Evolutionary conservation across 192 early-diverging fungal genomes (phyloP), one percentile per base, ranked within the genome.

Genomic region (Podila verticillata): DNA sequence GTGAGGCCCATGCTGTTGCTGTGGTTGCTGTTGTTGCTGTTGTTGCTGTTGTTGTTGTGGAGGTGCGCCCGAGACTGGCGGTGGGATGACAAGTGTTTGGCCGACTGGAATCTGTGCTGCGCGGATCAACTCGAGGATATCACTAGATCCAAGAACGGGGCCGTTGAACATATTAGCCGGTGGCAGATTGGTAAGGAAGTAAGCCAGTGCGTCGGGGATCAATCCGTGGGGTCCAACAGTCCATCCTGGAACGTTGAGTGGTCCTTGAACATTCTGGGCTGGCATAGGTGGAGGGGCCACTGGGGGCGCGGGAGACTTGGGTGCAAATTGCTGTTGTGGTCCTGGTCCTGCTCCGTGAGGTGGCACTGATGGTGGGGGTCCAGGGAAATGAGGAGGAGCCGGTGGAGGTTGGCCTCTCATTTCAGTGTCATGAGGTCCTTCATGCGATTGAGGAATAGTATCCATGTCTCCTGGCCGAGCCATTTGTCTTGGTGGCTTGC

Each of bases 151-250:
- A 36, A 88, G 63, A 7, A 84, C 65, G 10, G 83, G 87, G 1
- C 83, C 87, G 70, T 86, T 83, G 47, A 85, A 88, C 20, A 62
- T 65, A 12, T 73, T 39, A 17, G 87, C 58, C 17, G 82, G 82
- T 28, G 87, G 87, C 12, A 88, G 63, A 6, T 82, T 83, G 9
- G 83, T 75, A 1, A 88, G 63, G 59, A 88, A 86, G 39, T 78
- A 84, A 2, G 83, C 82, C 15, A 88, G 54, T 20, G 82, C 78
- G 39, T 85, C 85, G 31, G 87, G 87, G 47, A 88, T 75, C 34
- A 74, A 39, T 31, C 74, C 72, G 60, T 81, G 78, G 1, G 83
- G 70, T 35, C 78, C 73, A 4, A 65, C 48, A 0, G 65, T 75
- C 83, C 83, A 84, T 66, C 68, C 75, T 30, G 69, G 67, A 12